Conservation (phyloP, 768 basidiomycete species). For the Trametes sanguinea region DNA sequence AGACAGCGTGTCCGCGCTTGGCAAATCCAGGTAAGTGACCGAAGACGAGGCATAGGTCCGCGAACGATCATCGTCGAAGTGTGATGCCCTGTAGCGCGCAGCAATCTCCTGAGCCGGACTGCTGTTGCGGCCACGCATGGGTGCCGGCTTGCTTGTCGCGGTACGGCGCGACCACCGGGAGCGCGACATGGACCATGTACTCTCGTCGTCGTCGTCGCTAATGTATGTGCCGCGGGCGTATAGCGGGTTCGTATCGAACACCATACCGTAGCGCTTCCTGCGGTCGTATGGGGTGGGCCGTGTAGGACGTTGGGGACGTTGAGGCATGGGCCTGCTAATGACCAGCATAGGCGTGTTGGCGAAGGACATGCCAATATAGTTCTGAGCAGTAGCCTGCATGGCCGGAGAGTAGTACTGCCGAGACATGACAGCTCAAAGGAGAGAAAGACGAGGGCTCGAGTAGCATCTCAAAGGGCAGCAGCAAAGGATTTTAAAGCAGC, state of each 20-base stretch:
- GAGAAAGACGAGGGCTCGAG: slow-evolving; percentile 9
- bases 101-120: slow-evolving; percentile 24
- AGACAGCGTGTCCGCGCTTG: neutral
- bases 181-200: slow-evolving; percentile 24
- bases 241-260: slow-evolving; percentile 13
- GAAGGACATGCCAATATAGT: slow-evolving; percentile 19
- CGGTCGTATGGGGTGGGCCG: slow-evolving; percentile 4
- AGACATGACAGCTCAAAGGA: slow-evolving; percentile 9
- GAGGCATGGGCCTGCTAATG: slow-evolving; percentile 21
- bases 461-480: slow-evolving; percentile 8
- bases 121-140: slow-evolving; percentile 15
- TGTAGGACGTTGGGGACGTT: slow-evolving; percentile 9
- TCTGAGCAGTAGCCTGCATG: slow-evolving; percentile 5
- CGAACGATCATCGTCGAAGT: neutral
- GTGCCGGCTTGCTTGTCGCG: slow-evolving; percentile 1
- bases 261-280: slow-evolving; percentile 13
- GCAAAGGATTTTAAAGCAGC: slow-evolving; percentile 3
- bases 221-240: neutral
- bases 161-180: slow-evolving; percentile 15
- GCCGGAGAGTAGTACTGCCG: slow-evolving; percentile 9
- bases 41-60: slow-evolving; percentile 9
- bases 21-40: slow-evolving; percentile 13
- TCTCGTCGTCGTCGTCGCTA: slow-evolving; percentile 19
- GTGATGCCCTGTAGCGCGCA: slow-evolving; percentile 21
- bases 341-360: slow-evolving; percentile 17